Conservation (phyloP, 306 rosid species). For the Dryas octopetala region DNA sequence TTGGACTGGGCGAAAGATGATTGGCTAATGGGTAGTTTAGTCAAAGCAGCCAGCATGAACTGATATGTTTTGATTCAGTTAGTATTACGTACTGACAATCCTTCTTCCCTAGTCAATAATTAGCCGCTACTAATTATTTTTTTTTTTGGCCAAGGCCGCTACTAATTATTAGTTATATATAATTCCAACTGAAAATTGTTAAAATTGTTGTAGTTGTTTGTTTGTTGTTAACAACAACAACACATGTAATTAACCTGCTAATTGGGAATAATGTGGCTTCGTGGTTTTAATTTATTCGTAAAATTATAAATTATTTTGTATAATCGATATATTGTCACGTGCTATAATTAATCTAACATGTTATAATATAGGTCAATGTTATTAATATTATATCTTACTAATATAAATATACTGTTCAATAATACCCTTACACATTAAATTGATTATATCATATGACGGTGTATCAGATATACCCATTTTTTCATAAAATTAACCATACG, state of each 20-base stretch:
- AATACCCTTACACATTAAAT: too few species aligned
- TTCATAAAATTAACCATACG: too few species aligned
- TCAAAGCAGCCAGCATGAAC: conserved; percentile 15
- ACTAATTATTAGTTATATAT: neutral
- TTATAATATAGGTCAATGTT: too few species aligned
- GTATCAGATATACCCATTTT: too few species aligned
- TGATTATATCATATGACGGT: too few species aligned
- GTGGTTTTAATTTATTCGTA: neutral
- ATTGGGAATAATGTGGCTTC: neutral
- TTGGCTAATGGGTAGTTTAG: neutral
- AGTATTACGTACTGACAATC: neutral
- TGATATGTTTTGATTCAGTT: neutral
- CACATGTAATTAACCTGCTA: neutral
- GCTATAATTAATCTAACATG: too few species aligned
- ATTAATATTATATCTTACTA: too few species aligned
- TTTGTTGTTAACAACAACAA: neutral
- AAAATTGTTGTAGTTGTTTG: neutral
- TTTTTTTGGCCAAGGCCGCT: too few species aligned
- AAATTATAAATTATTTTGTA: too few species aligned
- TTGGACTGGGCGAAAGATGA: neutral
- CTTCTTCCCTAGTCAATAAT: neutral
- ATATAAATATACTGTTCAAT: too few species aligned
- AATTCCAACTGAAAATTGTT: too few species aligned
- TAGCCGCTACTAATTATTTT: neutral
- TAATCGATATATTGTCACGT: too few species aligned